These are phyloP conservation scores for Calamus simplicifolius DNA, from an alignment of 176 grass and related monocot species.

Conservation along the genomic window DNA sequence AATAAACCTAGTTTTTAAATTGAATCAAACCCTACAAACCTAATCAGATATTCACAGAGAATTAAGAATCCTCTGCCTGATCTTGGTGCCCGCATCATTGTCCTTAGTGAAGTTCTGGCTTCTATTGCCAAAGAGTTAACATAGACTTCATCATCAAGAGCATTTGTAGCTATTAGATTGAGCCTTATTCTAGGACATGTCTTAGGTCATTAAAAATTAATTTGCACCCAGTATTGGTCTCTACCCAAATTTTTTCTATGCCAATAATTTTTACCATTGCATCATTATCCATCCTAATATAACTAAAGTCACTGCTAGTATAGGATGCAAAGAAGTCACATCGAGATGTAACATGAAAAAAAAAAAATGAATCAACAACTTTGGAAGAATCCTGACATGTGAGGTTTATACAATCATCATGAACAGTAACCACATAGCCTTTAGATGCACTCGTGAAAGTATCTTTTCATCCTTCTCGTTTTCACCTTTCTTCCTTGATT, in stretches of 20 bases:
- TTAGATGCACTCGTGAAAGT: background rate
- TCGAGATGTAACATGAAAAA: background rate
- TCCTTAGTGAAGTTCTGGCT: background rate
- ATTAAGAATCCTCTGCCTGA: too few relatives aligned
- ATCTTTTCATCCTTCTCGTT: background rate
- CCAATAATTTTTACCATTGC: background rate
- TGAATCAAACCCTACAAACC: too few relatives aligned
- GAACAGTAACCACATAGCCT: background rate
- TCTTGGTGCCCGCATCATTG: too few relatives aligned
- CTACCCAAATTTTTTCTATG: background rate
- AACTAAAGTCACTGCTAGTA: background rate
- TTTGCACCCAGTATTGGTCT: background rate
- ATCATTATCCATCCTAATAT: background rate
- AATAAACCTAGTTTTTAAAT: too few relatives aligned
- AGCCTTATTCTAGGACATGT: too few relatives aligned
- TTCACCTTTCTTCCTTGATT: background rate
- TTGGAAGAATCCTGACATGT: background rate
- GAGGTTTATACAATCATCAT: background rate
- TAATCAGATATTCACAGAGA: too few relatives aligned
- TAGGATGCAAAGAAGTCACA: background rate
- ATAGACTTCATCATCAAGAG: background rate
- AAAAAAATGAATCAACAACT: background rate
- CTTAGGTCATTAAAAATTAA: background rate
- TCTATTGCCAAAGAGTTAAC: background rate
- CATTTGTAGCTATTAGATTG: background rate